Conservation (phyloP, 1,284 basidiomycete genomes). For the Apiotrichum porosum region DNA sequence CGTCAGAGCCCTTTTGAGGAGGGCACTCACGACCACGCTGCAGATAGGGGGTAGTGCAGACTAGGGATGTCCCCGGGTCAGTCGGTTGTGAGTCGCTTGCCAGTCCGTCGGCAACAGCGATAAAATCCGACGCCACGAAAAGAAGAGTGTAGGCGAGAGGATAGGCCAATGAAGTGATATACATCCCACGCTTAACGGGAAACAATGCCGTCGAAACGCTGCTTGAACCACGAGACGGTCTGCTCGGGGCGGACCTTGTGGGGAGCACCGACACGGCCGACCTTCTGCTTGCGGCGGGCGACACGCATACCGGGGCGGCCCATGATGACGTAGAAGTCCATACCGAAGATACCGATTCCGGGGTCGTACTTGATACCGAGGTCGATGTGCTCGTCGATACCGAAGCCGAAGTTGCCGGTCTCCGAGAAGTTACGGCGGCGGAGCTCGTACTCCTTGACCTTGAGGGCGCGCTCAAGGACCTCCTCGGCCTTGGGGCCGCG, state of each 20-base stretch:
- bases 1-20: background rate
- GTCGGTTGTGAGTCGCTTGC: background rate
- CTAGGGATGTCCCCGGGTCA: constrained; percentile 6
- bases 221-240: constrained; percentile 97
- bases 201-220: constrained; percentile 96
- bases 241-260: constrained; percentile 91
- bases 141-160: background rate
- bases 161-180: constrained; percentile 14
- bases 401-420: constrained; percentile 98
- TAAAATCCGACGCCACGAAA: background rate
- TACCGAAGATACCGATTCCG: constrained; percentile 93
- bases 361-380: constrained; percentile 97
- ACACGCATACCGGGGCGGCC: constrained; percentile 92
- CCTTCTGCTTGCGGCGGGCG: constrained; percentile 84
- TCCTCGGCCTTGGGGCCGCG: constrained; percentile 99
- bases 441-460: constrained; percentile 99
- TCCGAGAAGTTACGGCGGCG: constrained; percentile 84
- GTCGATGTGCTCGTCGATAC: constrained; percentile 98
- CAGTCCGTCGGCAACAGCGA: background rate
- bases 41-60: constrained; percentile 3
- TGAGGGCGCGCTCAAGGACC: constrained; percentile 97
- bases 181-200: constrained; percentile 34
- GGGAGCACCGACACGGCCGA: constrained; percentile 75
- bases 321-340: constrained; percentile 99
- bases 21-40: constrained; percentile 7